Conservation (phyloP, 441 rosid species). For the Erodium chrysanthum region DNA sequence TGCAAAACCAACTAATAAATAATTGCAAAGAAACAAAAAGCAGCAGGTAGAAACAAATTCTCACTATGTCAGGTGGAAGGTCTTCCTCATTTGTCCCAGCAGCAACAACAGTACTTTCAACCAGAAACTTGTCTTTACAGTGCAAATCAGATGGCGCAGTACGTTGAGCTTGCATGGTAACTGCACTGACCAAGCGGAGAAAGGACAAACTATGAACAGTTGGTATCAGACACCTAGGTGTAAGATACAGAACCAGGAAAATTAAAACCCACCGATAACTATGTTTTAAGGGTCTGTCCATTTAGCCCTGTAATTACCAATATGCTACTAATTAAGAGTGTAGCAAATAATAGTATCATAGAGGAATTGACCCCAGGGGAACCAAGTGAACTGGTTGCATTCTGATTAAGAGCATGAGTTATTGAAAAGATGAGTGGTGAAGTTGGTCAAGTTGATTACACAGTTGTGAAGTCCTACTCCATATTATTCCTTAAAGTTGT, state of each 20-base stretch:
- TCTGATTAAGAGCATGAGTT: too few species aligned
- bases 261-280: neutral
- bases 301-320: neutral
- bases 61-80: slow-evolving; percentile 32
- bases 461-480: neutral
- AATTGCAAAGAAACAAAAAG: slow-evolving; percentile 3
- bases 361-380: neutral
- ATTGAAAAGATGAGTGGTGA: neutral
- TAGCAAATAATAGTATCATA: neutral
- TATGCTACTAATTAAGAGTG: neutral
- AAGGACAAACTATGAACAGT: neutral
- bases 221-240: neutral
- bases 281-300: neutral
- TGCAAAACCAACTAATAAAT: slow-evolving; percentile 13
- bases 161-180: slow-evolving; percentile 44
- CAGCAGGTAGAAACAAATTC: slow-evolving; percentile 3
- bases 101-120: slow-evolving; percentile 39
- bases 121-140: slow-evolving; percentile 49
- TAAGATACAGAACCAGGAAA: neutral
- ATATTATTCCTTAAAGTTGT: neutral
- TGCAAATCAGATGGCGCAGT: slow-evolving; percentile 35
- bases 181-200: slow-evolving; percentile 21
- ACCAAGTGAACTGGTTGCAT: too few species aligned
- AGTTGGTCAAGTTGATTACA: neutral
- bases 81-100: slow-evolving; percentile 32